Base-by-base conservation (phyloP, 768 basidiomycete species). In the Naganishia randhawae region DNA sequence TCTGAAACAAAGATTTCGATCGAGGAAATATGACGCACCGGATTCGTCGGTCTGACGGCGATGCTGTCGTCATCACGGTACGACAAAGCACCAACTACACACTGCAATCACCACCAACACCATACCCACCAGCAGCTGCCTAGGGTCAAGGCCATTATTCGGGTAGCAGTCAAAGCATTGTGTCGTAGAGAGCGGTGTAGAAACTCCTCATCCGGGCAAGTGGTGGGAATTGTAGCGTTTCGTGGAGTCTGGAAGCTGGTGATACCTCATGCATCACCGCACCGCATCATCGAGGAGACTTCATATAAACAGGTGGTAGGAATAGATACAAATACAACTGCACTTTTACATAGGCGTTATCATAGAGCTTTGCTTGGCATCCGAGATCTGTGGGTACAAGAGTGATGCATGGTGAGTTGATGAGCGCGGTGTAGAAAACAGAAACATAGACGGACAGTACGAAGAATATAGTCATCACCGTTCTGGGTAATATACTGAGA, bases 401-500 rank as follows among this genome's bases (percentile, higher is more conserved):
- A 22, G 16, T 33, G 27, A 50, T 9, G 50, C 1, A 4, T 7
- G 11, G 9, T 33, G n/a, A 39, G 42, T 42, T 31, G n/a, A 51
- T 22, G 39, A 42, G 8, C 68, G 17, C 16, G 19, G 16, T 31
- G 22, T 5, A 27, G n/a, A 37, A 45, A 7, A 31, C 33, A 11
- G 3, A 17, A 19, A 39, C 27, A 57, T 27, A 17, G 45, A 55
- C 71, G 37, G 27, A 72, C 71, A 35, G 78, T 80, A 51, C 80
- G 67, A 16, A 81, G 70, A 29, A 78, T 75, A 52, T 80, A 80
- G 55, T 81, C 81, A 72, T 83, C 82, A 32, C 81, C 81, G 57
- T 81, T 80, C 68, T 80, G 76, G 0, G 78, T 79, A 64, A 80
- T 79, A 67, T 80, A 76, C 62, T 71, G 22, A 22, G 7, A 39